A percentile compares a stretch with the other conserved stretches of the same genome.
Conservation (phyloP, 441 rosid species). For the Geranium incanum region DNA sequence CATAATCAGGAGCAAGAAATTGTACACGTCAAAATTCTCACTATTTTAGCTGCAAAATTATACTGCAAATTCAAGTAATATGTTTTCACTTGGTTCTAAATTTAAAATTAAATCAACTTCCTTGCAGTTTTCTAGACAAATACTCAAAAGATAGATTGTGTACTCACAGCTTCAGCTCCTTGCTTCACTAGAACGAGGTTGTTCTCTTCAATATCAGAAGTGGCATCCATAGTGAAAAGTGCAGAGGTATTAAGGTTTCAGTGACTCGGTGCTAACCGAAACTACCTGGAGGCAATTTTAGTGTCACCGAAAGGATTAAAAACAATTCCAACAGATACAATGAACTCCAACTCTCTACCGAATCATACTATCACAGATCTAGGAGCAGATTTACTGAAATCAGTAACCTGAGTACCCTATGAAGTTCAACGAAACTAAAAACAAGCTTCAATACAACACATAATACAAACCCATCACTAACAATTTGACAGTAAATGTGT, state of each 20-base stretch:
- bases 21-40: neutral
- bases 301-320: neutral
- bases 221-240: slow-evolving; percentile 36
- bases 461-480: neutral
- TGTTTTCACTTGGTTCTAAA: neutral
- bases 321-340: neutral
- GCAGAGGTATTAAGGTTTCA: neutral
- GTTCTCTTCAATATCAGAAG: slow-evolving; percentile 28
- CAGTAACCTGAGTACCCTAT: neutral
- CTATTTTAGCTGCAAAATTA: neutral
- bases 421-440: neutral
- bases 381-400: neutral
- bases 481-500: neutral
- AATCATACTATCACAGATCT: neutral
- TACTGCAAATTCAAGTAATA: neutral
- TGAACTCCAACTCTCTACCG: neutral
- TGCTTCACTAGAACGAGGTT: slow-evolving; percentile 64
- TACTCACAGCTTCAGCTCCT: slow-evolving; percentile 96
- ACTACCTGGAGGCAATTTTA: neutral
- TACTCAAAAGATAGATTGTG: neutral
- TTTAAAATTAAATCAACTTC: neutral
- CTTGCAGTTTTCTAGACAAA: slow-evolving; percentile 2
- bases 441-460: neutral
- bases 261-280: neutral
- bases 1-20: neutral